Base-by-base conservation (phyloP, 2,329 filamentous ascomycete species). In the Aspergillus ustus region DNA sequence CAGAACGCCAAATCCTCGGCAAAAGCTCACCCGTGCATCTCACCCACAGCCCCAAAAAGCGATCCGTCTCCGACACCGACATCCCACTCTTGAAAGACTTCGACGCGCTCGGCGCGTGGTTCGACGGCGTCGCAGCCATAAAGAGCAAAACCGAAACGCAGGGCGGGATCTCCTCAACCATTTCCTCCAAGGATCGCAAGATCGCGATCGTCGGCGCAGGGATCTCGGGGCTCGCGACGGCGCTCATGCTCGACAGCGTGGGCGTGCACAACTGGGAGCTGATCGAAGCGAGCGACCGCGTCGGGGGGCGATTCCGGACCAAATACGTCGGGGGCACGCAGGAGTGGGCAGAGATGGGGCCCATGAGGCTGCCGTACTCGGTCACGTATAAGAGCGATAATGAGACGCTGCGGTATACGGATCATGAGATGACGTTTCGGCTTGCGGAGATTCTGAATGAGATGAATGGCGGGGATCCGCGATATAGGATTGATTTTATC, bases 181-280 rank as follows among this genome's bases (percentile, higher is more conserved):
- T 68, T 48, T 62, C 63, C 9, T 9, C 43, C 15, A 55, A 55
- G 22, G 17, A 55, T 13, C 34, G 40, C 9, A 62, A 61, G 1
- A 67, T 75, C 34, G 72, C 81, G 11, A 70, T 70, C 31, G 57
- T 70, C 4, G 67, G 68, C 7, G 67, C 59, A 2, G 66, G 68
- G 1, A 68, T 70, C 67, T 81, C 82, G 46, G 81, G 81, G 45
- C 77, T 80, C 40, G 74, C 78, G 22, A 81, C 80, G 3, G 79
- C 77, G 2, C 61, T 81, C 25, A 74, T 81, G 61, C 76, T 81
- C 3, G 75, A 80, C 55, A 76, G 73, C 19, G 75, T 80, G 5
- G 79, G 80, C 1, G 63, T 82, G 15, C 74, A 76, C 15, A 80
- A 81, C 55, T 78, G 78, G 78, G 75, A 79, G 57, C 77, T 82